A percentile compares a stretch with the other conserved stretches of the same genome.
Evolutionary conservation across 2,329 filamentous ascomycete genomes (phyloP).

Genomic region (Xylariaceae sp.): DNA sequence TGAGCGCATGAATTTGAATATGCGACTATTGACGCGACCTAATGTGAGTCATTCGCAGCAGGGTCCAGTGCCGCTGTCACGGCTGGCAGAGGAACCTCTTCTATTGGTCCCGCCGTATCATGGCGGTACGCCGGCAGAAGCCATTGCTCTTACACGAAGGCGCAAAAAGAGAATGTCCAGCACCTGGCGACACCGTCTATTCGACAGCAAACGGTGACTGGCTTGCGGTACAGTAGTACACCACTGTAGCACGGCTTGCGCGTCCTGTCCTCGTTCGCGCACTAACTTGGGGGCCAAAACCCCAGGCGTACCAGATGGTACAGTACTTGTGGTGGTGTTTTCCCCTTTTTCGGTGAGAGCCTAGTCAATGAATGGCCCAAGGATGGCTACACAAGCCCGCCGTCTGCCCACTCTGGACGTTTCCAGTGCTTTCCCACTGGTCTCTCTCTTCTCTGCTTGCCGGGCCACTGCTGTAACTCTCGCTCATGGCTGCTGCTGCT

Average conservation of each 20-base stretch:
- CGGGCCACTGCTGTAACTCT: neutral
- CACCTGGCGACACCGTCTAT: slow-evolving; percentile 23
- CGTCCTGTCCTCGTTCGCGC: slow-evolving; percentile 16
- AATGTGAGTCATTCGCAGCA: slow-evolving; percentile 36
- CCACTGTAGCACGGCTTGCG: slow-evolving; percentile 12
- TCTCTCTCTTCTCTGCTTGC: slow-evolving; percentile 15
- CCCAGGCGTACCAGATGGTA: slow-evolving; percentile 22
- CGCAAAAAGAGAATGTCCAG: slow-evolving; percentile 13
- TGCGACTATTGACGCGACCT: slow-evolving; percentile 30
- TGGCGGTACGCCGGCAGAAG: slow-evolving; percentile 27
- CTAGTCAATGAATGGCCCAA: slow-evolving; percentile 30
- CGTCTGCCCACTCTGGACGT: slow-evolving; percentile 28
- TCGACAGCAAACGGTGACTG: slow-evolving; percentile 24
- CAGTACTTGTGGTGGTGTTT: slow-evolving; percentile 10
- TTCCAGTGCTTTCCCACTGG: slow-evolving; percentile 22
- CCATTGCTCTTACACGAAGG: slow-evolving; percentile 20
- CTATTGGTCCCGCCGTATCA: slow-evolving; percentile 19
- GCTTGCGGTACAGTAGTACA: slow-evolving; percentile 5
- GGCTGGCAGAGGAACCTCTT: slow-evolving; percentile 12
- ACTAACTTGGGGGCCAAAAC: slow-evolving; percentile 26
- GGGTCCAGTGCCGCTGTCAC: slow-evolving; percentile 14
- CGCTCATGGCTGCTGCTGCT: slow-evolving; percentile 6
- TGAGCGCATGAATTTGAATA: slow-evolving; percentile 22
- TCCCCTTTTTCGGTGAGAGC: slow-evolving; percentile 37
- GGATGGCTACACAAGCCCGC: slow-evolving; percentile 37